Evolutionary conservation across 208 protist genomes (phyloP).

Genomic region (Vickermania spadyakhi): DNA sequence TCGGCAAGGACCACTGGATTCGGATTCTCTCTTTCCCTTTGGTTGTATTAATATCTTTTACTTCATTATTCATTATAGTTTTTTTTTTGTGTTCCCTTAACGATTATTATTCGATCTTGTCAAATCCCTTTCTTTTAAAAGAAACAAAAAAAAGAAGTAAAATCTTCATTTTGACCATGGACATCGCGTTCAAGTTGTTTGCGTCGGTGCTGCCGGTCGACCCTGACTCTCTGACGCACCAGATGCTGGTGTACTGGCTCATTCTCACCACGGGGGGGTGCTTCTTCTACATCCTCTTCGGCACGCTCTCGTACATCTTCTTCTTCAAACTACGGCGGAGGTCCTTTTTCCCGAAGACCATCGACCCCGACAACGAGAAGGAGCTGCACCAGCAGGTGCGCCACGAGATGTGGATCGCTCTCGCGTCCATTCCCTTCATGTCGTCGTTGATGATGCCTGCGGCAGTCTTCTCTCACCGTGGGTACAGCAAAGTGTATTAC

Average conservation of each 20-base stretch:
- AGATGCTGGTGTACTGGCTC: conserved; percentile 64
- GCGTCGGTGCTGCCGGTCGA: conserved; percentile 51
- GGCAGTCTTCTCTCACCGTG: conserved; percentile 51
- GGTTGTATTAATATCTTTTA: too few species aligned
- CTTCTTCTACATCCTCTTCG: conserved; percentile 47
- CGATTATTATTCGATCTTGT: too few species aligned
- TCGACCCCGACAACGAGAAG: conserved; percentile 27
- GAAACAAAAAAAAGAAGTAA: too few species aligned
- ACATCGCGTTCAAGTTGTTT: conserved; percentile 54
- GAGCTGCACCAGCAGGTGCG: conserved; percentile 40
- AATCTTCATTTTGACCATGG: too few species aligned
- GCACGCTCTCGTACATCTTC: conserved; percentile 39
- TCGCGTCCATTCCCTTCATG: conserved; percentile 74
- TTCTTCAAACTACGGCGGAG: conserved; percentile 37
- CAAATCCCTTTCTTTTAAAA: too few species aligned
- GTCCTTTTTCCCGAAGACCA: conserved; percentile 69
- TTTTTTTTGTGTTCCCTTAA: too few species aligned
- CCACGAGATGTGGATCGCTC: conserved; percentile 72
- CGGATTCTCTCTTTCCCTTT: too few species aligned
- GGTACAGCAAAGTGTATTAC: conserved; percentile 75
- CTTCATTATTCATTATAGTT: too few species aligned
- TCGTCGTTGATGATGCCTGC: conserved; percentile 65
- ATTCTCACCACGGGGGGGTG: conserved; percentile 57
- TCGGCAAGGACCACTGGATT: too few species aligned
- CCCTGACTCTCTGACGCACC: conserved; percentile 27